Conservation (phyloP, 148 eudicot species). For the Persicaria maculosa region DNA sequence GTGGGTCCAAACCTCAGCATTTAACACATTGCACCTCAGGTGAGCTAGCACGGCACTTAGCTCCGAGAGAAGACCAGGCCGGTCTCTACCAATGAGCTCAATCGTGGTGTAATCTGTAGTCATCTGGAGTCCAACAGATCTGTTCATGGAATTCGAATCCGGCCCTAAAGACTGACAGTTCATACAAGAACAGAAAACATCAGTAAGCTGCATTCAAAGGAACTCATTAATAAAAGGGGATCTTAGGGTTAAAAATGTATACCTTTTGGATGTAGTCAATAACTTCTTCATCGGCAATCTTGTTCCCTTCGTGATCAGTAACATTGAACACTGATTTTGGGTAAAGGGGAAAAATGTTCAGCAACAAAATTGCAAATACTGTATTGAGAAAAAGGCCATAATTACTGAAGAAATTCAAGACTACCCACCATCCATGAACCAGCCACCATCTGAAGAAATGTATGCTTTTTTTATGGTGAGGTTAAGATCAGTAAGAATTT, state of each 20-base stretch:
- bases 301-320: slow-evolving; percentile 81
- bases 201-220: background rate
- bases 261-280: slow-evolving; percentile 76
- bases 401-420: background rate
- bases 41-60: slow-evolving; percentile 76
- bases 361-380: background rate
- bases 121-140: slow-evolving; percentile 64
- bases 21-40: slow-evolving; percentile 78
- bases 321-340: slow-evolving; percentile 72
- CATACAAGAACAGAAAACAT: slow-evolving; percentile 12
- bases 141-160: slow-evolving; percentile 56
- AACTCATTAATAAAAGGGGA: background rate
- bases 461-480: slow-evolving; percentile 76
- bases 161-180: slow-evolving; percentile 66
- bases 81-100: slow-evolving; percentile 76
- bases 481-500: slow-evolving; percentile 89
- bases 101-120: slow-evolving; percentile 56
- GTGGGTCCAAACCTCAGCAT: slow-evolving; percentile 96
- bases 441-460: slow-evolving; percentile 94
- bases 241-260: slow-evolving; percentile 13
- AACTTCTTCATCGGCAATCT: slow-evolving; percentile 67
- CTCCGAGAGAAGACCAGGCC: slow-evolving; percentile 91
- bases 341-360: background rate
- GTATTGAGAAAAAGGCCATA: background rate
- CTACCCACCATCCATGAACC: slow-evolving; percentile 89